A percentile compares a stretch with the other conserved stretches of the same genome.
phyloP scores from a whole-genome alignment of 352 stramenopile genomes.

The Globisporangium perplexum region DNA sequence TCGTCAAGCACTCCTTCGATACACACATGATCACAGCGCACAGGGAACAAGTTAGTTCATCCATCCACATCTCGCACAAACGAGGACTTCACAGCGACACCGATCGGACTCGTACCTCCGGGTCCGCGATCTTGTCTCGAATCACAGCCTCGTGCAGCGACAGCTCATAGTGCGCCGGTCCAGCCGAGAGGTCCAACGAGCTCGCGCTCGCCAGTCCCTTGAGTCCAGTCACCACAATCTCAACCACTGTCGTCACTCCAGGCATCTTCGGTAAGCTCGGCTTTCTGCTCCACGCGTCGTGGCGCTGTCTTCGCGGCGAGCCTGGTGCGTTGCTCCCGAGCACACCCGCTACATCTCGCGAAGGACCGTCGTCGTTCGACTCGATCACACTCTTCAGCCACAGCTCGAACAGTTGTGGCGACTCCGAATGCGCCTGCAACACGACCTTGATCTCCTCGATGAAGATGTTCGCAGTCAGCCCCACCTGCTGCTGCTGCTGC shows the following conservation, averaged over 20 bases:
- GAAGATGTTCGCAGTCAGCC: constrained; percentile 17
- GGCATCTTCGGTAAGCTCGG: constrained; percentile 8
- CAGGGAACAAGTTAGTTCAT: not conserved
- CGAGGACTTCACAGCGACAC: not conserved
- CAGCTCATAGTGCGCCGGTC: constrained; percentile 28
- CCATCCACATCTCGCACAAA: not conserved
- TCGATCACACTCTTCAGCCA: constrained; percentile 40
- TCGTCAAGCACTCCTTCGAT: constrained; percentile 12
- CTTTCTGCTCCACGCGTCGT: constrained; percentile 11
- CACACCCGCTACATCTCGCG: constrained; percentile 8
- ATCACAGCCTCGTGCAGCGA: constrained; percentile 35
- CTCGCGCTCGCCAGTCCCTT: constrained; percentile 16
- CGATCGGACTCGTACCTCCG: constrained; percentile 22
- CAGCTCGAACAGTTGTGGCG: constrained; percentile 36
- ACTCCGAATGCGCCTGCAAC: constrained; percentile 37
- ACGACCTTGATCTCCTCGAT: constrained; percentile 48
- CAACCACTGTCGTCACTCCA: constrained; percentile 21
- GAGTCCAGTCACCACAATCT: constrained; percentile 24
- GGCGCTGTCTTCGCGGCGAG: constrained; percentile 16
- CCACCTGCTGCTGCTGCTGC: not conserved
- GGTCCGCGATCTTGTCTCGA: constrained; percentile 41
- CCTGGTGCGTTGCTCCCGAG: constrained; percentile 10
- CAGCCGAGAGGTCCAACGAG: constrained; percentile 4
- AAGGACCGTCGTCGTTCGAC: constrained; percentile 9
- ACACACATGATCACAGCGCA: constrained; percentile 1